A percentile compares a stretch with the other conserved stretches of the same genome.
Evolutionary conservation across 2,329 filamentous ascomycete genomes (phyloP).

Genomic region (Davidsoniella eucalypti): DNA sequence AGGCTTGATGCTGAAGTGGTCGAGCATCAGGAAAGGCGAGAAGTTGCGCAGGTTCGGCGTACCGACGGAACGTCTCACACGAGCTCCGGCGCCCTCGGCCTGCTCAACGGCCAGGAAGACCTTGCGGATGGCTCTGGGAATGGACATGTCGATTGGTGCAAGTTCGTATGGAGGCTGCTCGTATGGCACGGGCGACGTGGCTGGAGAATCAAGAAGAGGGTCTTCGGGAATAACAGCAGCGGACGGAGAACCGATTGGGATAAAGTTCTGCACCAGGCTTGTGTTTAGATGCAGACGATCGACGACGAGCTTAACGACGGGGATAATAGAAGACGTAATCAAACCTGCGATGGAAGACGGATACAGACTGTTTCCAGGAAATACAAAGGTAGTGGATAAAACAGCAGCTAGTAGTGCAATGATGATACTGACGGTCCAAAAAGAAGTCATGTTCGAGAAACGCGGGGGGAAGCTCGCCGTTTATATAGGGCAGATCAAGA

Average conservation of each 20-base stretch:
- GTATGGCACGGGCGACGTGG: neutral
- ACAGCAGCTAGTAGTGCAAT: conserved; percentile 7
- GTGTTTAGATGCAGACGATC: neutral
- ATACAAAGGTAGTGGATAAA: neutral
- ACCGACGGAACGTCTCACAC: conserved; percentile 75
- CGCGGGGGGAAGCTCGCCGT: neutral
- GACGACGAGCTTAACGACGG: neutral
- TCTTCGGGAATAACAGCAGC: conserved; percentile 5
- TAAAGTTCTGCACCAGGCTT: neutral
- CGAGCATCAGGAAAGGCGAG: conserved; percentile 88
- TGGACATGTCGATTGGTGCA: conserved; percentile 35
- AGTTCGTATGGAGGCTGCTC: conserved; percentile 20
- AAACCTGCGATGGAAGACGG: conserved; percentile 1
- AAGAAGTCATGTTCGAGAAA: conserved; percentile 5
- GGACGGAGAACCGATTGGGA: neutral
- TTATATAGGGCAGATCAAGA: conserved; percentile 1
- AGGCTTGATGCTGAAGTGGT: conserved; percentile 68
- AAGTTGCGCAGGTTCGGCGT: conserved; percentile 71
- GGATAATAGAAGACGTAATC: neutral
- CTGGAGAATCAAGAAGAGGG: neutral
- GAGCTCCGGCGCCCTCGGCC: conserved; percentile 72
- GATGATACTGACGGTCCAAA: conserved; percentile 2
- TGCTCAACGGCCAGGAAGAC: conserved; percentile 75
- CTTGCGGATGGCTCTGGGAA: conserved; percentile 62
- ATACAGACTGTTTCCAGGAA: neutral